Evolutionary conservation across 2,329 filamentous ascomycete genomes (phyloP).

Genomic region (Byssochlamys sp.): DNA sequence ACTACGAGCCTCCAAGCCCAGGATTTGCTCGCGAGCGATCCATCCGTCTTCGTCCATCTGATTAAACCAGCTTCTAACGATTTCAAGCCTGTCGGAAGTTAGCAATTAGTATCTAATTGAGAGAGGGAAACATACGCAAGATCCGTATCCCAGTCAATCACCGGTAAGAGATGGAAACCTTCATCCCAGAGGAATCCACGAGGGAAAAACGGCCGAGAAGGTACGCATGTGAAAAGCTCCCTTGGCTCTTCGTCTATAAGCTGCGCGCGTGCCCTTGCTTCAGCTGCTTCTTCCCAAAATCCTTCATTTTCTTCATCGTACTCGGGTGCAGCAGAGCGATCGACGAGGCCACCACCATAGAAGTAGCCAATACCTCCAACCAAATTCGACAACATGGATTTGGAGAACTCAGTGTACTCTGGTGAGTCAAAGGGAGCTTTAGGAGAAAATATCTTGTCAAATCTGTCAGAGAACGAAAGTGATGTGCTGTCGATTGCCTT

Average conservation of each 20-base stretch:
- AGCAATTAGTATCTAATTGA: constrained; percentile 4
- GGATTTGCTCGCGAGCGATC: constrained; percentile 93
- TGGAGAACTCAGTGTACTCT: constrained; percentile 69
- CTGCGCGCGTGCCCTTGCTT: constrained; percentile 59
- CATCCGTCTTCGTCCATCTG: constrained; percentile 95
- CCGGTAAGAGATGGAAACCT: constrained; percentile 84
- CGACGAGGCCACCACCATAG: constrained; percentile 75
- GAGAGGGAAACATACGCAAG: constrained; percentile 47
- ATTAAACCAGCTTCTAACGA: constrained; percentile 90
- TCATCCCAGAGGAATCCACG: constrained; percentile 97
- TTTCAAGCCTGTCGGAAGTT: constrained; percentile 49
- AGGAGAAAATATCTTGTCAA: constrained; percentile 61
- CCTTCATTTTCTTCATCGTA: constrained; percentile 93
- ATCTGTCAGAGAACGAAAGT: constrained; percentile 63
- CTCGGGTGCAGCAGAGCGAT: constrained; percentile 80
- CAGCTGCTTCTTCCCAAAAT: constrained; percentile 86
- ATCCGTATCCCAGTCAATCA: constrained; percentile 90
- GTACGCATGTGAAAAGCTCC: constrained; percentile 82
- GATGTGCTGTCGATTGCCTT: constrained; percentile 58
- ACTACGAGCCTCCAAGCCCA: constrained; percentile 81
- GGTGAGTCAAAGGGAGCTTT: constrained; percentile 64
- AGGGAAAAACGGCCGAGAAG: constrained; percentile 90
- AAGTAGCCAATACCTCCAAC: constrained; percentile 94
- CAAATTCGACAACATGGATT: constrained; percentile 87
- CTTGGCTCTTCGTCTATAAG: constrained; percentile 69